Percentiles rank a stretch among this genome's conserved stretches.
Conservation (phyloP, 495 filamentous ascomycete genomes). For the Terfezia claveryi region DNA sequence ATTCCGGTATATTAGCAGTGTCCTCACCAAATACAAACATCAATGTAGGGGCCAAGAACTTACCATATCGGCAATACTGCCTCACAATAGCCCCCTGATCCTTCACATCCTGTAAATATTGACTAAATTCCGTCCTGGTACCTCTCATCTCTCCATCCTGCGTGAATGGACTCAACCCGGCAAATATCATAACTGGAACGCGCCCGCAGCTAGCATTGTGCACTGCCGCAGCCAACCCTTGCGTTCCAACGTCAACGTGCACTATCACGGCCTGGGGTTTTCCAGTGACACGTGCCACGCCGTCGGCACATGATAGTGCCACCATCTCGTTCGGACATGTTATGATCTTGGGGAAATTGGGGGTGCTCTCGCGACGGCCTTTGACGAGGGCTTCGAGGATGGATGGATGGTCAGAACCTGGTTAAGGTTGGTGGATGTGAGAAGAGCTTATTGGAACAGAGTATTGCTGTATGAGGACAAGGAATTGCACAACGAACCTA, state of each 20-base stretch:
- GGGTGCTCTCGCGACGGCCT: slow-evolving; percentile 41
- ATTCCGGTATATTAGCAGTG: neutral
- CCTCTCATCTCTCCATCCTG: slow-evolving; percentile 79
- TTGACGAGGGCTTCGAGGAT: slow-evolving; percentile 95
- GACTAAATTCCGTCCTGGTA: slow-evolving; percentile 80
- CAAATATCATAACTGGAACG: slow-evolving; percentile 75
- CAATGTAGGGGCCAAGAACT: neutral
- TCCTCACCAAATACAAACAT: neutral
- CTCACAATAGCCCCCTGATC: slow-evolving; percentile 80
- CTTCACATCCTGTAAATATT: slow-evolving; percentile 94
- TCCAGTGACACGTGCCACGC: slow-evolving; percentile 68
- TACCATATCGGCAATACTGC: slow-evolving; percentile 75
- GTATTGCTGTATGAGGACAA: too few species aligned
- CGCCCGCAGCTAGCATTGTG: slow-evolving; percentile 79
- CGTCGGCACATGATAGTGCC: slow-evolving; percentile 89
- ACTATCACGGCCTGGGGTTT: slow-evolving; percentile 83
- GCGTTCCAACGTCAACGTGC: slow-evolving; percentile 90
- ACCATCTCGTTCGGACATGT: slow-evolving; percentile 99
- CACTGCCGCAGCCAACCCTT: slow-evolving; percentile 73
- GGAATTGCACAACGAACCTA: slow-evolving; percentile 18
- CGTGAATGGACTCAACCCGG: slow-evolving; percentile 73
- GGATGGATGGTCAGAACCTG: slow-evolving; percentile 64
- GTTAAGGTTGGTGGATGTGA: neutral
- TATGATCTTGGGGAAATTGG: slow-evolving; percentile 62
- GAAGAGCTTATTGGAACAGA: too few species aligned